Evolutionary conservation across 2,329 filamentous ascomycete genomes (phyloP).

Genomic region (Falciphora oryzae): DNA sequence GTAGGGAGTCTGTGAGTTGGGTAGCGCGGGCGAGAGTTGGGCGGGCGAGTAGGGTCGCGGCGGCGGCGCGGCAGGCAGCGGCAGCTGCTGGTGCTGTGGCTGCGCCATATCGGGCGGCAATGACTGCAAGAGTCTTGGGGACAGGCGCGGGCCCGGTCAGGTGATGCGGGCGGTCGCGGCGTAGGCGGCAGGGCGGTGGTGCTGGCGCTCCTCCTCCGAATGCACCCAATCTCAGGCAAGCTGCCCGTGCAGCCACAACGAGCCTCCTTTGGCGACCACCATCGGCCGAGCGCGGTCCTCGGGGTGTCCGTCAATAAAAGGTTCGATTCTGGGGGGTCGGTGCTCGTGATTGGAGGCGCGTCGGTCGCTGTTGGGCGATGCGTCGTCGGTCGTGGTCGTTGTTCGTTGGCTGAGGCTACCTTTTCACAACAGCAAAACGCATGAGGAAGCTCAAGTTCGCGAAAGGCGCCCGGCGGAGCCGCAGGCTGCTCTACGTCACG

Average conservation of each 20-base stretch:
- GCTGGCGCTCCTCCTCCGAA: neutral
- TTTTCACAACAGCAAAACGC: conserved; percentile 4
- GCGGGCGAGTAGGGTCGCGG: conserved; percentile 4
- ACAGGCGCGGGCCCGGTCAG: neutral
- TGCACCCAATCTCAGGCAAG: conserved; percentile 6
- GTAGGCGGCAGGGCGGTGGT: neutral
- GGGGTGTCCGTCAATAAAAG: neutral
- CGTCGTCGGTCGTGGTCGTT: conserved; percentile 1
- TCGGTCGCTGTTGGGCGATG: neutral
- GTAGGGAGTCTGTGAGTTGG: conserved; percentile 2
- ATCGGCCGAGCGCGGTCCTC: conserved; percentile 3
- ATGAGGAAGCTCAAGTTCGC: conserved; percentile 10
- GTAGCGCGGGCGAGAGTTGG: neutral
- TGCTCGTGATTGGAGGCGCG: neutral
- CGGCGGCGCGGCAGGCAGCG: conserved; percentile 11
- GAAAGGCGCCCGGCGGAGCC: conserved; percentile 3
- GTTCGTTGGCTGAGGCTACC: conserved; percentile 3
- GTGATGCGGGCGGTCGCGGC: neutral
- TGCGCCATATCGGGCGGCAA: conserved; percentile 47
- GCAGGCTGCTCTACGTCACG: conserved; percentile 6
- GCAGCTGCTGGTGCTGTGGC: conserved; percentile 41
- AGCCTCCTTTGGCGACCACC: conserved; percentile 5
- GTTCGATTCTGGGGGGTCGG: neutral
- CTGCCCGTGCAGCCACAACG: conserved; percentile 8
- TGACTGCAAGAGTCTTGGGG: neutral